Evolutionary conservation across 2,329 filamentous ascomycete species (phyloP), one percentile per base, ranked within the genome.

Genomic region (Metarhizium album): DNA sequence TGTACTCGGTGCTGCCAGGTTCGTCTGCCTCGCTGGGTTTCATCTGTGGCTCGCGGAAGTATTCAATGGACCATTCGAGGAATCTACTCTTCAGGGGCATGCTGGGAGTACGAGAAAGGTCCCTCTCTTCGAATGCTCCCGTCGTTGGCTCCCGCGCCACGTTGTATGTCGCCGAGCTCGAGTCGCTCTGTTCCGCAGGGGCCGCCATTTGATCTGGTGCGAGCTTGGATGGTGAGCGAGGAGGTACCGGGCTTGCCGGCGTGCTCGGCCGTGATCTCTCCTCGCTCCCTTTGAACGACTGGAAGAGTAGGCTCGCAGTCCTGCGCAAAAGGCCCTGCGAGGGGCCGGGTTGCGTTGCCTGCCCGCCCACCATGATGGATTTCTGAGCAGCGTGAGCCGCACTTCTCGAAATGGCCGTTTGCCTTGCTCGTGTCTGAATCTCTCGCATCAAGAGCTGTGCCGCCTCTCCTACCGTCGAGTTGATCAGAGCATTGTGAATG

Each of bases 1-100:
- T 98, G 69, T 97, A 98, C 66, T 97, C 90, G 16, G 87, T 87
- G 62, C 90, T 96, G 33, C 93, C 93, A 14, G 93, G 93, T 63
- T 98, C 93, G 60, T 98, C 93, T 23, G 90, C 87, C 65, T 98
- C 93, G 52, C 87, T 90, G 3, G 89, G 85, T 64, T 93, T 94
- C 93, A 98, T 97, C 68, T 98, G 93, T 31, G 93, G 93, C 66
- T 97, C 90, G 29, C 90, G 87, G 75, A 97, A 98, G 66, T 98
- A 97, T 67, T 91, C 91, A 43, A 93, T 90, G 3, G 90, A 95
- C 90, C 91, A 98, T 56, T 95, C 88, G 55, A 95, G 76, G 67
- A 97, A 95, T 8, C 78, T 83, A 64, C 90, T 95, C 53, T 79
- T 78, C 18, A 98, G 67, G 1, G 93, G 93, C 27, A 97, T 76